Percentiles rank a stretch among this genome's conserved stretches.
Conservation (phyloP, 2,329 filamentous ascomycete genomes). For the Colletotrichum sp. region DNA sequence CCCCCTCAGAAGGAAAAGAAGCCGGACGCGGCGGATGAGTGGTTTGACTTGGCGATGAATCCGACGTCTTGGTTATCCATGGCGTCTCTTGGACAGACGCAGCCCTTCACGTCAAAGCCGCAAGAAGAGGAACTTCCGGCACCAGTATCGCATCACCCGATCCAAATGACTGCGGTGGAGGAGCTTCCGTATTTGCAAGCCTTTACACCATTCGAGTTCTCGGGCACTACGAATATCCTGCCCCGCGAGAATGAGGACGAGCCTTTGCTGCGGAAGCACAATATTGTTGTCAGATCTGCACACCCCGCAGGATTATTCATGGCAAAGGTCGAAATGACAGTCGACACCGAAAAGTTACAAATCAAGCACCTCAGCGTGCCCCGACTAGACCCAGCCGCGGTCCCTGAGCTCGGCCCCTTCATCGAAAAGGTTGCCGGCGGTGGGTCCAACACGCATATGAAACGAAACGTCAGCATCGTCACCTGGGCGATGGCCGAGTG, state of each 20-base stretch:
- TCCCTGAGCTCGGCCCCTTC: slow-evolving; percentile 62
- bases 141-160: slow-evolving; percentile 68
- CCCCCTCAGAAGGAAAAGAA: slow-evolving; percentile 36
- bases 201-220: slow-evolving; percentile 72
- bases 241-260: slow-evolving; percentile 33
- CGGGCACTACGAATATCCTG: slow-evolving; percentile 55
- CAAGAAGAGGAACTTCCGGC: slow-evolving; percentile 40
- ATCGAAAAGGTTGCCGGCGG: slow-evolving; percentile 46
- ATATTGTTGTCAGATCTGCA: slow-evolving; percentile 56
- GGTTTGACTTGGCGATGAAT: slow-evolving; percentile 55
- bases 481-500: slow-evolving; percentile 75
- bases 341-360: slow-evolving; percentile 57
- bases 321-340: slow-evolving; percentile 61
- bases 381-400: slow-evolving; percentile 62
- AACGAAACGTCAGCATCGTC: slow-evolving; percentile 63
- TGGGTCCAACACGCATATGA: slow-evolving; percentile 47
- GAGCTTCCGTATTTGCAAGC: slow-evolving; percentile 73
- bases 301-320: slow-evolving; percentile 60
- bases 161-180: slow-evolving; percentile 66
- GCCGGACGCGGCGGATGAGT: slow-evolving; percentile 38
- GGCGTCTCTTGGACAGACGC: slow-evolving; percentile 36
- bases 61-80: slow-evolving; percentile 60
- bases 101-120: slow-evolving; percentile 28
- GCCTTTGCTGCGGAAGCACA: slow-evolving; percentile 57
- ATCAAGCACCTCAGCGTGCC: slow-evolving; percentile 60